phyloP scores from a whole-genome alignment of 108 stramenopile species.

The Fistulifera pelliculosa region DNA sequence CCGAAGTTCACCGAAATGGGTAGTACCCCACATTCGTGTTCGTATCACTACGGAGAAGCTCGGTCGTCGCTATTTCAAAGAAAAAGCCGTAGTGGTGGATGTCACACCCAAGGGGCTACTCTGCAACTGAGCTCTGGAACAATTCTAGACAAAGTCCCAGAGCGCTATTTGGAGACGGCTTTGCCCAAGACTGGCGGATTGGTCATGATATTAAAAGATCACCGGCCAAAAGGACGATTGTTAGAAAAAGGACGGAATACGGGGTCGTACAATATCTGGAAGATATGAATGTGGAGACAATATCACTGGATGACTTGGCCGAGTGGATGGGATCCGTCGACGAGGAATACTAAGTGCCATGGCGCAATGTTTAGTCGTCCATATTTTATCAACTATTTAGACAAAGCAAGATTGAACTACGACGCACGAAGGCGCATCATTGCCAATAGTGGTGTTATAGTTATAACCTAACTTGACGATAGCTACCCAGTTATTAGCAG shows the following conservation, averaged over 20 bases:
- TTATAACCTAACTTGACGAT: too few relatives aligned
- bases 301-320: slow-evolving; percentile 77
- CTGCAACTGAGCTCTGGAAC: slow-evolving; percentile 41
- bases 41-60: slow-evolving; percentile 62
- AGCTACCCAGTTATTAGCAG: too few relatives aligned
- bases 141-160: slow-evolving; percentile 56
- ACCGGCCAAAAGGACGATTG: slow-evolving; percentile 49
- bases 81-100: slow-evolving; percentile 80
- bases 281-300: slow-evolving; percentile 62
- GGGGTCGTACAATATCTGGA: slow-evolving; percentile 69
- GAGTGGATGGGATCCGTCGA: slow-evolving; percentile 80
- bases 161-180: slow-evolving; percentile 80
- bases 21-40: slow-evolving; percentile 78
- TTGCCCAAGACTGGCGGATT: slow-evolving; percentile 75
- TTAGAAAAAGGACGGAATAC: slow-evolving; percentile 58
- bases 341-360: slow-evolving; percentile 23
- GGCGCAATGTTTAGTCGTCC: too few relatives aligned
- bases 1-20: slow-evolving; percentile 28
- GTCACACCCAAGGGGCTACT: slow-evolving; percentile 49
- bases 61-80: slow-evolving; percentile 42
- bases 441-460: too few relatives aligned
- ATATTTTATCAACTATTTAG: too few relatives aligned
- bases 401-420: too few relatives aligned
- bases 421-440: too few relatives aligned
- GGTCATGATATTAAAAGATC: slow-evolving; percentile 54